Evolutionary conservation across 352 stramenopile genomes (phyloP).

Genomic region (Aphanomyces euteiches): DNA sequence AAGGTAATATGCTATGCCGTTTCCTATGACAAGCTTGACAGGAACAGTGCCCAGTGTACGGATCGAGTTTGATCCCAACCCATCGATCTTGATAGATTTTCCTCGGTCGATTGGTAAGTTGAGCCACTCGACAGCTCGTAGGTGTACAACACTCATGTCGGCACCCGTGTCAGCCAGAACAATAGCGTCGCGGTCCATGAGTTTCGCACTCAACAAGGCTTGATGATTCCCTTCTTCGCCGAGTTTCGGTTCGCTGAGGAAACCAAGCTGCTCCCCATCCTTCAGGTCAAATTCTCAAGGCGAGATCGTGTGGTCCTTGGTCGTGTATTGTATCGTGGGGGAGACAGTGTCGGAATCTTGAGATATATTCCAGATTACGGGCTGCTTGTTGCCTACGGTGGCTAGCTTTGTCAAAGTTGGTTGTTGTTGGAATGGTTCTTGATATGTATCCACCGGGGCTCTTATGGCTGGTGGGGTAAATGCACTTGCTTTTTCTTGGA

Average conservation of each 20-base stretch:
- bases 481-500: not conserved
- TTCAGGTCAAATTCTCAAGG: not conserved
- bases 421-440: not conserved
- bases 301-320: not conserved
- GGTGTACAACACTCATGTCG: not conserved
- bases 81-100: not conserved
- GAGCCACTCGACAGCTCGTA: not conserved
- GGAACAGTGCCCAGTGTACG: not conserved
- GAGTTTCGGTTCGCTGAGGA: not conserved
- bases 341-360: not conserved
- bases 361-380: conserved; percentile 4
- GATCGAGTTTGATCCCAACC: not conserved
- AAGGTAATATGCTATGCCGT: not conserved
- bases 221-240: not conserved
- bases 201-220: not conserved
- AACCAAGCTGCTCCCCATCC: conserved; percentile 5
- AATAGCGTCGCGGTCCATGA: not conserved
- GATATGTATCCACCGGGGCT: not conserved
- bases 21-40: not conserved
- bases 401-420: not conserved
- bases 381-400: not conserved
- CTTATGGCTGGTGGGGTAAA: not conserved
- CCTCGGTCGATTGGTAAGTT: not conserved
- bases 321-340: not conserved
- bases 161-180: not conserved